A percentile compares a stretch with the other conserved stretches of the same genome.
Evolutionary conservation across 768 basidiomycete genomes (phyloP).

Genomic region (Mycena polygramma): DNA sequence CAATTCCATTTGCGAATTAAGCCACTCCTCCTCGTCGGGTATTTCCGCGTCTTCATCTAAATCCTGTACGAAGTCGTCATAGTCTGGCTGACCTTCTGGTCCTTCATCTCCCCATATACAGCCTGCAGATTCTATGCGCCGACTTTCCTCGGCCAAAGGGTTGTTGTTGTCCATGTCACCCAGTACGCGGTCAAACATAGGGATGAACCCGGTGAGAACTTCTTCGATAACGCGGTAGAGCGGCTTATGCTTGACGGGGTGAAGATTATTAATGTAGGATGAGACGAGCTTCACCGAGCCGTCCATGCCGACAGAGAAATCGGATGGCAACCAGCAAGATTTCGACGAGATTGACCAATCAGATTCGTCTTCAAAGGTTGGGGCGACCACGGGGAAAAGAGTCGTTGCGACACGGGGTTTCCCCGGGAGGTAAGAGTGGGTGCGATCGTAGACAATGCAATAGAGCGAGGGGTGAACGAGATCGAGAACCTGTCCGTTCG

Average conservation of each 20-base stretch:
- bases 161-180: constrained; percentile 18
- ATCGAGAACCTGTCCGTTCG: constrained; percentile 28
- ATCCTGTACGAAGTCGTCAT: not conserved
- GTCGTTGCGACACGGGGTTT: not conserved
- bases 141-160: not conserved
- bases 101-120: constrained; percentile 12
- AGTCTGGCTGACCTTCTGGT: not conserved
- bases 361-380: not conserved
- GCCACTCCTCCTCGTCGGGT: not conserved
- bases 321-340: constrained; percentile 30
- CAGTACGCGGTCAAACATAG: constrained; percentile 30
- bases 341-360: constrained; percentile 6
- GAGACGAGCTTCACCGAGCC: constrained; percentile 27
- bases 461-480: constrained; percentile 6
- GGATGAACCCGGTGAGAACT: constrained; percentile 18
- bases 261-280: constrained; percentile 33
- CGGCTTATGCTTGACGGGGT: constrained; percentile 9
- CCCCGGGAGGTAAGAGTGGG: constrained; percentile 12
- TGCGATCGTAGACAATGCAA: constrained; percentile 41
- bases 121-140: not conserved
- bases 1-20: not conserved
- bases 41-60: not conserved
- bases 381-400: constrained; percentile 2
- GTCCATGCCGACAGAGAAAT: constrained; percentile 20
- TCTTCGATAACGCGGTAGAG: constrained; percentile 28